A percentile compares a stretch with the other conserved stretches of the same genome.
Conservation (phyloP, 2,329 filamentous ascomycete species). For the Penicillium paneum region DNA sequence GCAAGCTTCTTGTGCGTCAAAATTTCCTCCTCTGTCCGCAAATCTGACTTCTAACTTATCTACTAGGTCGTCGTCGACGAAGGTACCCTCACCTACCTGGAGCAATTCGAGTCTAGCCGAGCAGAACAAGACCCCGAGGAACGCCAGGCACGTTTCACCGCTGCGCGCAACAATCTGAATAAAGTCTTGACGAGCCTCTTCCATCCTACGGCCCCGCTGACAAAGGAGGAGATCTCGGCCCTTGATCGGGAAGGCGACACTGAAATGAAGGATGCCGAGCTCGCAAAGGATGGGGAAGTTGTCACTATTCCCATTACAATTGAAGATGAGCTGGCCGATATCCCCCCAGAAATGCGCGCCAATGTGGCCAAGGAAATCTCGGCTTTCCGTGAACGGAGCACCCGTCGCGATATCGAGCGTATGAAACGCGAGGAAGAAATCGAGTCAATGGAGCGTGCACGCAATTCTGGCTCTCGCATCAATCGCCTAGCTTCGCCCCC, state of each 20-base stretch:
- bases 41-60: conserved; percentile 15
- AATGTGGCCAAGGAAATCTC: conserved; percentile 92
- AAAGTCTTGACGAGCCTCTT: conserved; percentile 68
- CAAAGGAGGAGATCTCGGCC: conserved; percentile 45
- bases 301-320: conserved; percentile 82
- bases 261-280: conserved; percentile 62
- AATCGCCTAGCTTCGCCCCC: conserved; percentile 72
- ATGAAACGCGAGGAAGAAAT: conserved; percentile 86
- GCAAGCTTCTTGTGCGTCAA: conserved; percentile 60
- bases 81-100: conserved; percentile 77
- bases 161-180: conserved; percentile 65
- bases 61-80: conserved; percentile 69
- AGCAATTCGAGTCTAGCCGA: conserved; percentile 69
- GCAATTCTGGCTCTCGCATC: conserved; percentile 61
- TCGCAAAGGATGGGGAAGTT: conserved; percentile 65
- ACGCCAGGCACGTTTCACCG: conserved; percentile 65
- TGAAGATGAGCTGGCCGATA: conserved; percentile 92
- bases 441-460: conserved; percentile 76
- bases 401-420: conserved; percentile 80
- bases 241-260: conserved; percentile 65
- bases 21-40: neutral
- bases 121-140: conserved; percentile 61
- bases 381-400: conserved; percentile 89
- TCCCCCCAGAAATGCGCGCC: conserved; percentile 92
- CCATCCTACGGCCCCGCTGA: conserved; percentile 57